Conservation (phyloP, 2,329 filamentous ascomycete species). For the Trichoderma sp. region DNA sequence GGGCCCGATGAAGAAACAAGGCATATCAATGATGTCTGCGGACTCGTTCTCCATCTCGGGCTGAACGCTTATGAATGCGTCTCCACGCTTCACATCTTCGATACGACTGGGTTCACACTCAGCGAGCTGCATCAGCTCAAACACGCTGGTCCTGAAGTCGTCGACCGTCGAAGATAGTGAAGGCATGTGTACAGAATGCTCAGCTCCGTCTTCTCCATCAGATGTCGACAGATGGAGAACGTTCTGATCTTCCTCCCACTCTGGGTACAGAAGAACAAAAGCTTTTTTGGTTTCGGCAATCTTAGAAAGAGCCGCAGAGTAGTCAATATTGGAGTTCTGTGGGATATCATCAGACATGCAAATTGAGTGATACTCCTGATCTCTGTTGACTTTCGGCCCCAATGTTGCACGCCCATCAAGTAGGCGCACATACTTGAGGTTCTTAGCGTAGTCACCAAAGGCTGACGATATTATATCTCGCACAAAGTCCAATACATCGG, state of each 20-base stretch:
- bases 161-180: slow-evolving; percentile 5
- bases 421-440: not conserved
- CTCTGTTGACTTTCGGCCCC: not conserved
- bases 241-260: slow-evolving; percentile 7
- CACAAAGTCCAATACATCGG: not conserved
- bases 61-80: slow-evolving; percentile 25
- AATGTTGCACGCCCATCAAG: not conserved
- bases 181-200: not conserved
- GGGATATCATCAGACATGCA: not conserved
- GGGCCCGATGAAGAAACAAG: slow-evolving; percentile 25
- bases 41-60: not conserved
- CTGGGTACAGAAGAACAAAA: slow-evolving; percentile 13
- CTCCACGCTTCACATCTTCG: not conserved
- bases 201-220: not conserved
- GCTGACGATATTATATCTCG: not conserved
- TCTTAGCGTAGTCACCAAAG: not conserved
- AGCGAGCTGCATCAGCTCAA: slow-evolving; percentile 10
- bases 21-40: slow-evolving; percentile 19
- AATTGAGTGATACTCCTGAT: not conserved
- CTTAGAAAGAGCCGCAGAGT: not conserved
- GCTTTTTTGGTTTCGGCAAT: not conserved
- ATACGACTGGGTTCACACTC: not conserved
- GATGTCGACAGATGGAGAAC: not conserved
- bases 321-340: not conserved
- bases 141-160: not conserved